Evolutionary conservation across 305 asterid species (phyloP).

Genomic region (Lippia alba): DNA sequence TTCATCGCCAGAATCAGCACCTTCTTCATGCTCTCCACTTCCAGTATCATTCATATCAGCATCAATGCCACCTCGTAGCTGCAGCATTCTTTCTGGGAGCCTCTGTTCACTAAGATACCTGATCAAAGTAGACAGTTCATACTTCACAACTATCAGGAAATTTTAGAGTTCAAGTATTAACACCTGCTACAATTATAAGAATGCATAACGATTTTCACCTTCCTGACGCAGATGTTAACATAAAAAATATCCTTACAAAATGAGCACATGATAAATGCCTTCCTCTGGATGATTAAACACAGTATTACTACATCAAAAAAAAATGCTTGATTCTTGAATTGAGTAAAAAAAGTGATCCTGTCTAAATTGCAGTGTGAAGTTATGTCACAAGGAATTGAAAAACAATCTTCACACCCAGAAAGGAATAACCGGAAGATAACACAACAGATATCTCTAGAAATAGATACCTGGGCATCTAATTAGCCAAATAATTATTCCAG

Average conservation of each 20-base stretch:
- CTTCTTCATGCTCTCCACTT: constrained; percentile 55
- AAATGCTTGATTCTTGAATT: constrained; percentile 14
- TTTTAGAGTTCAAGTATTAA: constrained; percentile 17
- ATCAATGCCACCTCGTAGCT: constrained; percentile 59
- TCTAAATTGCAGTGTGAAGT: constrained; percentile 16
- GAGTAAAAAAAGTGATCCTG: constrained; percentile 18
- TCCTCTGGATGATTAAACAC: constrained; percentile 12
- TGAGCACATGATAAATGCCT: constrained; percentile 3
- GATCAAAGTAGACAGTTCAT: constrained; percentile 37
- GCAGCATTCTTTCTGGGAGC: constrained; percentile 77
- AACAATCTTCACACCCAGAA: constrained; percentile 12
- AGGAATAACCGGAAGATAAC: constrained; percentile 17
- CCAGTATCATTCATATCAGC: constrained; percentile 48
- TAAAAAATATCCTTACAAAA: not conserved
- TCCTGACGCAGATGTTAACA: constrained; percentile 24
- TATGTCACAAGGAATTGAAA: constrained; percentile 25
- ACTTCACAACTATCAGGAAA: constrained; percentile 22
- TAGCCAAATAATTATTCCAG: constrained; percentile 22
- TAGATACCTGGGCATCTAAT: constrained; percentile 13
- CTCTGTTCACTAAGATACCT: constrained; percentile 85
- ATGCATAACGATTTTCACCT: constrained; percentile 17
- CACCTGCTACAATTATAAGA: constrained; percentile 9
- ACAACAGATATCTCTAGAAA: constrained; percentile 24
- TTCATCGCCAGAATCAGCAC: constrained; percentile 56
- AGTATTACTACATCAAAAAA: constrained; percentile 5